phyloP scores from a whole-genome alignment of 768 basidiomycete species.

The Rhizopogon rudus region DNA sequence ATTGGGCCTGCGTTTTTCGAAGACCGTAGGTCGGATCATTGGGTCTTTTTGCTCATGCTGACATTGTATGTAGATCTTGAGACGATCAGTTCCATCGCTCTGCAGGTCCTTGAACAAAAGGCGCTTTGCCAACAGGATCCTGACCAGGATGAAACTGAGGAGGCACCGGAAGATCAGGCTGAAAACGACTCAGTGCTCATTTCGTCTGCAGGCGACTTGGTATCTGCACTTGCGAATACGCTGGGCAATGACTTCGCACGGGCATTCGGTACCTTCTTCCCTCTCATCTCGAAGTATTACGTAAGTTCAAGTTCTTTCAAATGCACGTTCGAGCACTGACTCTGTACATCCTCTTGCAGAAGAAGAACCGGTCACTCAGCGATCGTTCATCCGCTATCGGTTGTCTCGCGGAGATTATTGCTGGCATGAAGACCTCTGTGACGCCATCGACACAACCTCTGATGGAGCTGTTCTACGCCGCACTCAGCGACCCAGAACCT shows the following conservation, averaged over 20 bases:
- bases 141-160: constrained; percentile 84
- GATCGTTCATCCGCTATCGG: constrained; percentile 94
- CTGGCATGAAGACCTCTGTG: constrained; percentile 82
- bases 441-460: constrained; percentile 81
- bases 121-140: constrained; percentile 96
- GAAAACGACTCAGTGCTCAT: constrained; percentile 97
- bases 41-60: constrained; percentile 2
- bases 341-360: constrained; percentile 36
- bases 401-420: constrained; percentile 91
- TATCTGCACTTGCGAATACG: constrained; percentile 79
- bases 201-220: constrained; percentile 90
- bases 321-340: background rate
- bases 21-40: constrained; percentile 47
- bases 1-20: constrained; percentile 86
- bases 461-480: constrained; percentile 78
- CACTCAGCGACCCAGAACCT: constrained; percentile 77
- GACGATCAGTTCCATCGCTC: constrained; percentile 71
- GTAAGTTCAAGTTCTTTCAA: constrained; percentile 40
- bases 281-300: constrained; percentile 88
- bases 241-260: constrained; percentile 82
- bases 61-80: constrained; percentile 53
- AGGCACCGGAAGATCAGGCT: constrained; percentile 84
- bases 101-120: constrained; percentile 89
- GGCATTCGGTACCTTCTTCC: constrained; percentile 84
- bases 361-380: constrained; percentile 79